A percentile compares a stretch with the other conserved stretches of the same genome.
Evolutionary conservation across 2,329 filamentous ascomycete genomes (phyloP).

Genomic region (Botrytis fragariae): DNA sequence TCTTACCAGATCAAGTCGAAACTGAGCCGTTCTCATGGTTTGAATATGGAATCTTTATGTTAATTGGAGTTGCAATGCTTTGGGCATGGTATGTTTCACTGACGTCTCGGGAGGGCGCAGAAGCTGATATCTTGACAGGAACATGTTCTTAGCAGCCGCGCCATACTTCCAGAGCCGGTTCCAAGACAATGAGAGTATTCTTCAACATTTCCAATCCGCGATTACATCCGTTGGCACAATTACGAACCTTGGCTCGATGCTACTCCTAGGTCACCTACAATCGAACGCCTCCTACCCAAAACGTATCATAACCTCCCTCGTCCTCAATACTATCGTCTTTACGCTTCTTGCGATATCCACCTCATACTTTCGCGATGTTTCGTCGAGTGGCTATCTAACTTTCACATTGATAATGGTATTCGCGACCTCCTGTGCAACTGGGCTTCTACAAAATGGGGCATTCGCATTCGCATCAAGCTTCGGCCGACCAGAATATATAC

Average conservation of each 20-base stretch:
- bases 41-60: slow-evolving; percentile 80
- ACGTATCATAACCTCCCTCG: slow-evolving; percentile 74
- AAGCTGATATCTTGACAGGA: slow-evolving; percentile 54
- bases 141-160: slow-evolving; percentile 95
- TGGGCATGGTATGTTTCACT: slow-evolving; percentile 80
- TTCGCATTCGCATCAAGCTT: slow-evolving; percentile 91
- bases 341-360: slow-evolving; percentile 78
- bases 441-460: slow-evolving; percentile 87
- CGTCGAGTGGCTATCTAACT: slow-evolving; percentile 67
- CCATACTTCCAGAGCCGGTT: slow-evolving; percentile 91
- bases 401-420: slow-evolving; percentile 84
- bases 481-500: slow-evolving; percentile 82
- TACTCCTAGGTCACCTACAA: slow-evolving; percentile 78
- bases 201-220: slow-evolving; percentile 81
- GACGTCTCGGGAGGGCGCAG: slow-evolving; percentile 16
- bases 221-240: slow-evolving; percentile 84
- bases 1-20: slow-evolving; percentile 23
- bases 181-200: slow-evolving; percentile 64
- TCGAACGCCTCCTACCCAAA: slow-evolving; percentile 80
- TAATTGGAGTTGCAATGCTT: slow-evolving; percentile 89
- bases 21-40: slow-evolving; percentile 71
- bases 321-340: slow-evolving; percentile 77
- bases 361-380: slow-evolving; percentile 58
- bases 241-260: slow-evolving; percentile 74
- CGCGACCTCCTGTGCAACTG: slow-evolving; percentile 74